phyloP scores from a whole-genome alignment of 139 green algal genomes.

The Chlamydomonas schloesseri region DNA sequence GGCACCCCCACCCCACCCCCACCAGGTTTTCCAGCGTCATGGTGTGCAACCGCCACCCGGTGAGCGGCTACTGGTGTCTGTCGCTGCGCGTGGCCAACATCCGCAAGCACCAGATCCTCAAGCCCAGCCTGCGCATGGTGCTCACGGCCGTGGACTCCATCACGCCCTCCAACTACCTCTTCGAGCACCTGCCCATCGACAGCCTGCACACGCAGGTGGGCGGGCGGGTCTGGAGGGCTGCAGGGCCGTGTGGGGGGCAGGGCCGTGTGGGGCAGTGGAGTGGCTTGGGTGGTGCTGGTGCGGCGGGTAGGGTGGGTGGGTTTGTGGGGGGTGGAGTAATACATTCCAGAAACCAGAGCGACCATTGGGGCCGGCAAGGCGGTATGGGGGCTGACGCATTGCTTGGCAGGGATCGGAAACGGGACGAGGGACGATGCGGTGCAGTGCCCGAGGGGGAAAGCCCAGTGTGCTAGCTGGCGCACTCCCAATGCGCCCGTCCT shows the following conservation, averaged over 20 bases:
- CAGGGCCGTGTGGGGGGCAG: background rate
- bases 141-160: slow-evolving; percentile 71
- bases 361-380: too few relatives aligned
- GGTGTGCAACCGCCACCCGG: slow-evolving; percentile 53
- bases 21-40: slow-evolving; percentile 42
- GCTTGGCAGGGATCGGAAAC: too few relatives aligned
- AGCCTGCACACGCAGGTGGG: slow-evolving; percentile 20
- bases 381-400: too few relatives aligned
- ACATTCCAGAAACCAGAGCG: too few relatives aligned
- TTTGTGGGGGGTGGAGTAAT: too few relatives aligned
- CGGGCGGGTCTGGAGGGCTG: background rate
- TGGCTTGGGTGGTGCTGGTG: background rate
- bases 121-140: slow-evolving; percentile 60
- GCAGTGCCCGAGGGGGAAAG: too few relatives aligned
- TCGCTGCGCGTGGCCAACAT: slow-evolving; percentile 71
- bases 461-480: too few relatives aligned
- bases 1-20: background rate
- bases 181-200: slow-evolving; percentile 57
- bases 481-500: too few relatives aligned
- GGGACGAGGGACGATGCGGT: too few relatives aligned
- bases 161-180: slow-evolving; percentile 67
- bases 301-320: too few relatives aligned
- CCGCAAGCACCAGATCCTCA: slow-evolving; percentile 74
- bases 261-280: background rate
- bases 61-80: slow-evolving; percentile 59